Conservation (phyloP, 176 grass and related monocot species). For the Zizania latifolia region DNA sequence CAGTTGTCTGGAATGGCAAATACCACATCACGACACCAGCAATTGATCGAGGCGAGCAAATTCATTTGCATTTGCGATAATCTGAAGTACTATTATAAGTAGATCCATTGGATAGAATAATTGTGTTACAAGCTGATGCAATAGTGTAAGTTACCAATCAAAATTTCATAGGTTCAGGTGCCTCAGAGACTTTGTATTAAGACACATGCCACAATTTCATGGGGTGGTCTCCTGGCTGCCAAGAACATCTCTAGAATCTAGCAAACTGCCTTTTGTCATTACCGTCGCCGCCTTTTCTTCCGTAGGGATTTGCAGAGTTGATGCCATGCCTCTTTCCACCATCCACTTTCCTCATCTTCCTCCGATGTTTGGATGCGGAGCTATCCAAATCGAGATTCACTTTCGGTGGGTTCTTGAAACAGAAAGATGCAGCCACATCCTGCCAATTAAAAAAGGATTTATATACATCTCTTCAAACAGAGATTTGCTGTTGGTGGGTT, state of each 20-base stretch:
- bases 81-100: neutral
- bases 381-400: constrained; percentile 81
- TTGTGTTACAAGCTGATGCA: neutral
- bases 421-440: constrained; percentile 83
- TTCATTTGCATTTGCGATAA: neutral
- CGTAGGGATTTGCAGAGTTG: constrained; percentile 61
- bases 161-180: constrained; percentile 13
- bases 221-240: too few species aligned
- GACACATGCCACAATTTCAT: too few species aligned
- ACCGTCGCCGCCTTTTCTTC: constrained; percentile 25
- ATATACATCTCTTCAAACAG: neutral
- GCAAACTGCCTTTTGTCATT: constrained; percentile 52
- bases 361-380: constrained; percentile 69
- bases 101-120: neutral
- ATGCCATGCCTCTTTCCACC: constrained; percentile 69
- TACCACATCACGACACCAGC: neutral
- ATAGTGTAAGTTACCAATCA: constrained; percentile 12
- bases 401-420: constrained; percentile 75
- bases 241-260: constrained; percentile 35
- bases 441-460: constrained; percentile 21
- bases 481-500: neutral
- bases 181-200: neutral
- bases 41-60: neutral
- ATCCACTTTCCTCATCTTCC: constrained; percentile 61
- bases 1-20: too few species aligned